Percentiles rank a stretch among this genome's conserved stretches.
These are phyloP conservation scores for Fusarium chaquense DNA, from an alignment of 2,329 filamentous ascomycete species.

Conservation along the genomic window DNA sequence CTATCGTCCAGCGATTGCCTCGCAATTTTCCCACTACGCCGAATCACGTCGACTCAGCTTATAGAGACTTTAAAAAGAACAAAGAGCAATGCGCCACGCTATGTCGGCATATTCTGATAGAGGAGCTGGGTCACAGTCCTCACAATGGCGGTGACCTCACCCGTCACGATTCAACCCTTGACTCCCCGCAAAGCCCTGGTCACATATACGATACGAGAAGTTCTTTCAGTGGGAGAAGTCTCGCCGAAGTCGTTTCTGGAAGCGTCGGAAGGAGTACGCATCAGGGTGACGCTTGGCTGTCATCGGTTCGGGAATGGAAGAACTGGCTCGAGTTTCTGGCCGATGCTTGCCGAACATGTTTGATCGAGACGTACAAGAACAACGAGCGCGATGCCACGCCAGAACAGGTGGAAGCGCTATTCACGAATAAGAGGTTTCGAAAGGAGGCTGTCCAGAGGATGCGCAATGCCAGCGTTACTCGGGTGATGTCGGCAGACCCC, in stretches of 20 bases:
- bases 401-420: conserved; percentile 58
- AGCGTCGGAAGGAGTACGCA: conserved; percentile 42
- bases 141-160: conserved; percentile 41
- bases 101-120: conserved; percentile 57
- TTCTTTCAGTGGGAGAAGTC: conserved; percentile 54
- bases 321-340: conserved; percentile 57
- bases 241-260: conserved; percentile 50
- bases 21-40: conserved; percentile 50
- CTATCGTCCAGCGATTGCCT: conserved; percentile 52
- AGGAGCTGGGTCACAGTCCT: conserved; percentile 52
- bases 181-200: conserved; percentile 50
- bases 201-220: conserved; percentile 53
- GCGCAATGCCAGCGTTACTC: conserved; percentile 59
- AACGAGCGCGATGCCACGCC: conserved; percentile 59
- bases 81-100: conserved; percentile 56
- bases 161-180: conserved; percentile 49
- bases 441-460: conserved; percentile 59
- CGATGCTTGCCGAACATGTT: conserved; percentile 56
- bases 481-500: conserved; percentile 58
- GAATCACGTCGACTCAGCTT: conserved; percentile 58
- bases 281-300: conserved; percentile 52
- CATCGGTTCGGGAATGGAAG: conserved; percentile 60
- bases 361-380: conserved; percentile 60
- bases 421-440: conserved; percentile 58
- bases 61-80: conserved; percentile 58